A percentile compares a stretch with the other conserved stretches of the same genome.
phyloP scores from a whole-genome alignment of 2,329 filamentous ascomycete species.

The Arthrobotrys conoides region DNA sequence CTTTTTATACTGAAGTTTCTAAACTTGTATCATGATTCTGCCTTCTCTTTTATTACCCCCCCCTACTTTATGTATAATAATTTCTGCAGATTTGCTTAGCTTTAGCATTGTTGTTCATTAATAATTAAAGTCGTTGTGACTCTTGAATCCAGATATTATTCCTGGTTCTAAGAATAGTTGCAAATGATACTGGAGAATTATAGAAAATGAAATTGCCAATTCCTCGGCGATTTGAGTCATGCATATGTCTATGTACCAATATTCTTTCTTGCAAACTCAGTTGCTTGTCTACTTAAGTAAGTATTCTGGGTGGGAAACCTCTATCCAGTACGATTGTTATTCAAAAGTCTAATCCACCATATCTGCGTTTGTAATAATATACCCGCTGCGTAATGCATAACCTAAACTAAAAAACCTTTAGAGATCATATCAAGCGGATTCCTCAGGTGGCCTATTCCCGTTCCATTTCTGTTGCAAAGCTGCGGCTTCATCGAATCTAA shows the following conservation, averaged over 20 bases:
- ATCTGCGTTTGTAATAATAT: background rate
- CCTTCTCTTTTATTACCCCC: background rate
- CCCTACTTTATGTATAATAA: conserved; percentile 40
- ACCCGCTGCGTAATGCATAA: background rate
- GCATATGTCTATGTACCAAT: background rate
- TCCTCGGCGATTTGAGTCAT: background rate
- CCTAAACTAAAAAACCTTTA: background rate
- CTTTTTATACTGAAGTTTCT: background rate
- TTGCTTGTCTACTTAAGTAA: background rate
- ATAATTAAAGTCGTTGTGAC: conserved; percentile 1
- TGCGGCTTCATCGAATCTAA: conserved; percentile 75
- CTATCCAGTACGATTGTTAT: background rate
- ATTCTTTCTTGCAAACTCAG: background rate
- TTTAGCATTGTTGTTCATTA: conserved; percentile 29
- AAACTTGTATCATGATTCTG: conserved; percentile 45
- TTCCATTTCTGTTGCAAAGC: conserved; percentile 40
- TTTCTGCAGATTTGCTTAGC: conserved; percentile 27
- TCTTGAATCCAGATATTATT: background rate
- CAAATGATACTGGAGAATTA: no score
- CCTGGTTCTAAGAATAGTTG: no score
- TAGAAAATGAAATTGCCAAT: background rate
- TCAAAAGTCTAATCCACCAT: background rate
- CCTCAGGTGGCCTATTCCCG: background rate
- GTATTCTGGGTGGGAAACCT: background rate
- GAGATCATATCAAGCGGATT: background rate